These are phyloP conservation scores for Erodium maritimum DNA, from an alignment of 345 rosid species.

Conservation along the genomic window DNA sequence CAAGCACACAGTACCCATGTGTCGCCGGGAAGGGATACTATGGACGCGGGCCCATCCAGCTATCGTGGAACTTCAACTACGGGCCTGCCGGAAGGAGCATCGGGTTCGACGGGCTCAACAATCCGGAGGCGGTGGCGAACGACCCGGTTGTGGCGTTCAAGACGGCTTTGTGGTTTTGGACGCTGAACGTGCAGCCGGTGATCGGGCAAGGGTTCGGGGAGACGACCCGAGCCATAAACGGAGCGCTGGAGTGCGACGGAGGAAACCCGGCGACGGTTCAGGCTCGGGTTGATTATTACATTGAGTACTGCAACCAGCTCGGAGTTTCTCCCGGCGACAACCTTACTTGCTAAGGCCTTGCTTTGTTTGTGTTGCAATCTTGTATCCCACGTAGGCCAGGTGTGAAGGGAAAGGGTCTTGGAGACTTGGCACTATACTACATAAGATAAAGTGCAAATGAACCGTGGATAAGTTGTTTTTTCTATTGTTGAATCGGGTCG, in stretches of 20 bases:
- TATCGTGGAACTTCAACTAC: slow-evolving; percentile 3
- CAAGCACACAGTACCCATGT: slow-evolving; percentile 1
- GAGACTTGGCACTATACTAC: too few relatives aligned
- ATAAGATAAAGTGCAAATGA: too few relatives aligned
- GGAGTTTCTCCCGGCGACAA: not conserved
- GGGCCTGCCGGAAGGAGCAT: not conserved
- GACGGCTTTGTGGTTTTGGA: slow-evolving; percentile 1
- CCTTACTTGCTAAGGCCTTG: not conserved
- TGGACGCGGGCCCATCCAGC: not conserved
- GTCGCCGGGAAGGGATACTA: not conserved
- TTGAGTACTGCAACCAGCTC: not conserved
- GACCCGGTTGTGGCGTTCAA: not conserved
- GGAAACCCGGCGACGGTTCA: not conserved
- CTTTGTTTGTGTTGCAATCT: too few relatives aligned
- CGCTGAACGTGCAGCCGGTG: not conserved
- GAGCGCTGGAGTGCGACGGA: not conserved
- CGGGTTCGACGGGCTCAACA: not conserved
- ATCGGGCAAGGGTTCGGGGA: not conserved
- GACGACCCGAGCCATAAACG: not conserved
- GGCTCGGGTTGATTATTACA: not conserved
- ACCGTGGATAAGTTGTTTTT: too few relatives aligned
- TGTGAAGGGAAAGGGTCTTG: too few relatives aligned
- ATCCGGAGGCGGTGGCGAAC: not conserved
- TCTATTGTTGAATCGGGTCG: too few relatives aligned
- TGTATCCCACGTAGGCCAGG: too few relatives aligned